Base-by-base conservation (phyloP, 768 basidiomycete genomes). In the Hemileccinum impolitum region DNA sequence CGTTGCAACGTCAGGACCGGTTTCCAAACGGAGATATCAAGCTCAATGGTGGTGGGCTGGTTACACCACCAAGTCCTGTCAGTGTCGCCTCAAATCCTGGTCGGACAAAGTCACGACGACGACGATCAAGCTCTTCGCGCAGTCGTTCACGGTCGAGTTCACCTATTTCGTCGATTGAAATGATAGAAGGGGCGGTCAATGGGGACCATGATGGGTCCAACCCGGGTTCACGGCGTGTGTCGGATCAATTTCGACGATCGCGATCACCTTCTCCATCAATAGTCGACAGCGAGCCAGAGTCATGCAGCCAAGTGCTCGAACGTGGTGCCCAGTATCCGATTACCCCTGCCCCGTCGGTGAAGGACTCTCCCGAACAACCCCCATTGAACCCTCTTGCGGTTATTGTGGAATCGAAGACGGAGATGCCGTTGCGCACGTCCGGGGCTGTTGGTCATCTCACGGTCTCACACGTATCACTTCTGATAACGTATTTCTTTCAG, bases 21-120 rank as follows among this genome's bases (percentile, higher is more conserved):
- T 62, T 64, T 42, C 64, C 67, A n/a, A 68, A 61, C 37, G 59
- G 62, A 2, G 69, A 59, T 23, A 58, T 57, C 58, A 66, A 66
- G 54, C 56, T 58, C 32, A 65, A 54, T 8, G 61, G 62, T 18
- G 72, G 76, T 10, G 85, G 85, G 1, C 68, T 88, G 25, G 87
- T 84, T 10, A 87, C 86, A 0, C 87, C 87, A 1, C 87, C 87
- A 0, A 87, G 85, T 64, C 88, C 88, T 11, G 73, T 87, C 14
- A 86, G 84, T 54, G 72, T 85, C 18, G 81, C 80, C 3, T 77
- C 82, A 9, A 86, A 87, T 61, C 82, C 84, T 2, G 63, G 66
- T 15, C 67, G 65, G 13, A 69, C 68, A 19, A 70, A 64, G 39
- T 54, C 66, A 54, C 69, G 75, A 43, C 63, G 76, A n/a, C 67